Evolutionary conservation across 805 yeast species (phyloP).

Genomic region (Lachancea quebecensis): DNA sequence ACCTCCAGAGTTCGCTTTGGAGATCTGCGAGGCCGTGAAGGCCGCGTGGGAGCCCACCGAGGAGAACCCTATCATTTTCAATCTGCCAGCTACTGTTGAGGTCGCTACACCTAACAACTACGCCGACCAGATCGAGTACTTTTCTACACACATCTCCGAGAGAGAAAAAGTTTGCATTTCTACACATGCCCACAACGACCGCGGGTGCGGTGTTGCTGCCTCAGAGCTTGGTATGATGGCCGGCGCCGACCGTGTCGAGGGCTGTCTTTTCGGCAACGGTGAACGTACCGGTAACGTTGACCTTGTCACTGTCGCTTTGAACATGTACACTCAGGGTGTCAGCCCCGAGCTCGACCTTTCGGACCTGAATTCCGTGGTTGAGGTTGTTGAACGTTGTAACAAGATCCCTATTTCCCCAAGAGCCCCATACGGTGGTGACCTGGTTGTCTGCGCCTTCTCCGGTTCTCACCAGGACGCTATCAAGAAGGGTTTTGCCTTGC

Average conservation of each 20-base stretch:
- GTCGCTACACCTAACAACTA: constrained; percentile 68
- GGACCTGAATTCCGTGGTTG: constrained; percentile 58
- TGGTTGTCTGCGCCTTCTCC: constrained; percentile 72
- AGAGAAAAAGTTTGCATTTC: constrained; percentile 67
- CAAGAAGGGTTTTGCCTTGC: constrained; percentile 55
- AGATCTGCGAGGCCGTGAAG: constrained; percentile 74
- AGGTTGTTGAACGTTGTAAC: constrained; percentile 68
- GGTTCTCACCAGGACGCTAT: constrained; percentile 71
- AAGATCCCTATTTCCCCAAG: constrained; percentile 67
- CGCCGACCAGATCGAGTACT: constrained; percentile 77
- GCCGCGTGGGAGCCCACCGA: constrained; percentile 73
- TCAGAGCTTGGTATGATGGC: constrained; percentile 69
- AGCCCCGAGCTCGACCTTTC: constrained; percentile 67
- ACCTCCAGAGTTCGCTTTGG: constrained; percentile 64
- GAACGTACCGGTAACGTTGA: constrained; percentile 84
- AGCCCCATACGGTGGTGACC: constrained; percentile 76
- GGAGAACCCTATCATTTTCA: constrained; percentile 68
- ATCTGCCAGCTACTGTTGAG: constrained; percentile 77
- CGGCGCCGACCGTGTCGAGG: constrained; percentile 84
- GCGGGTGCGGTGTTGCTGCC: constrained; percentile 83
- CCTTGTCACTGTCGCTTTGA: constrained; percentile 65
- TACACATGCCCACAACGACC: constrained; percentile 70
- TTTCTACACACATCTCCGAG: constrained; percentile 58
- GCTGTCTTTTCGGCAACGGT: constrained; percentile 78
- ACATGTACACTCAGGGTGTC: constrained; percentile 73